Evolutionary conservation across 1,284 basidiomycete species (phyloP), one percentile per base, ranked within the genome.

Genomic region (Porodaedalea pini): DNA sequence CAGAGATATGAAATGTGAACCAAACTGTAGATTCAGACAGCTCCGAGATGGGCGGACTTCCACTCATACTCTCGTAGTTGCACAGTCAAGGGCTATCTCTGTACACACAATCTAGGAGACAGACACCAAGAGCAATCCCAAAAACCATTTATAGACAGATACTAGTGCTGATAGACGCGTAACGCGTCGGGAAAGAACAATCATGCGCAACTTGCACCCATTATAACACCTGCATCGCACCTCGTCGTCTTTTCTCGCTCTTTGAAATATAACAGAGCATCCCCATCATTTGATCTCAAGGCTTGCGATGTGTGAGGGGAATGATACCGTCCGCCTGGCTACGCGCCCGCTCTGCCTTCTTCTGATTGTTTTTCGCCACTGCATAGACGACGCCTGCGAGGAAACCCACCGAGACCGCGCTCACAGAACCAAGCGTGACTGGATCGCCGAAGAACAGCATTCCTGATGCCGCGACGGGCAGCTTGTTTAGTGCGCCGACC

Each of bases 401-500:
- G 74, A 98, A 98, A 3, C 97, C 97, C 39, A 93, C 81, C 1
- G 77, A 74, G 55, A 99, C 88, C 31, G 95, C 94, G 10, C 88
- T 87, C 45, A 98, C 89, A 25, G 90, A 95, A 37, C 94, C 92
- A 61, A 88, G 71, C 4, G 92, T 96, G 36, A 92, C 88, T 13
- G 84, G 73, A 72, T 99, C 95, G 40, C 92, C 92, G 70, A 97
- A 96, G 77, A 97, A 96, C 60, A 98, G 71, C 89, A 98, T 93
- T 11, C 94, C 94, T 25, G 92, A 94, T 17, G 93, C 94, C 6
- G 97, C 97, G 36, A 99, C 92, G 17, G 97, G 97, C 13, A 99
- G 81, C 76, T 99, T 99, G 79, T 99, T 99, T 65, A 99, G 74
- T 0, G 97, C 97, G 6, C 97, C 97, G 52, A 98, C 95, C 97